A percentile compares a stretch with the other conserved stretches of the same genome.
phyloP scores from a whole-genome alignment of 1,284 basidiomycete genomes.

The Tylopilus orsonianus region DNA sequence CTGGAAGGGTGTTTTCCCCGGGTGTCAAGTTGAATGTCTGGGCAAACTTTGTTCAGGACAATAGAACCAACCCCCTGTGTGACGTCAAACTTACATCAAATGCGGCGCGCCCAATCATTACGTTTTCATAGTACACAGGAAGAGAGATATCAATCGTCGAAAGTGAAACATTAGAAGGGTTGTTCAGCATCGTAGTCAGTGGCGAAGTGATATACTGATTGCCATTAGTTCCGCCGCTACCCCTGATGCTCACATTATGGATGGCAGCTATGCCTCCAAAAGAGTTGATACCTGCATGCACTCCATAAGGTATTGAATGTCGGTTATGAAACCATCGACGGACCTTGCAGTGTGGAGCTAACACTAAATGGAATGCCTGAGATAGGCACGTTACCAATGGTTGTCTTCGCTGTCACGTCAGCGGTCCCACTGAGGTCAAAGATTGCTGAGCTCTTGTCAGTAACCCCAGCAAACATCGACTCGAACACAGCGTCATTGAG shows the following conservation, averaged over 20 bases:
- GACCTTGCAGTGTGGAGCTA: conserved; percentile 53
- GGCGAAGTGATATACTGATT: conserved; percentile 55
- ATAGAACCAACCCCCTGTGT: background rate
- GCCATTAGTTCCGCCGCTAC: conserved; percentile 59
- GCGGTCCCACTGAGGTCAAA: conserved; percentile 59
- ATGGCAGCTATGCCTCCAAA: conserved; percentile 53
- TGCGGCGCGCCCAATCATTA: conserved; percentile 55
- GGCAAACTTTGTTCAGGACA: background rate
- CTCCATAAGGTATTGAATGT: background rate
- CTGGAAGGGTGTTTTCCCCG: conserved; percentile 51
- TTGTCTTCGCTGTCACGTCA: conserved; percentile 61
- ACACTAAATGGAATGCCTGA: conserved; percentile 65
- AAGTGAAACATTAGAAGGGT: conserved; percentile 70
- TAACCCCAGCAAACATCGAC: conserved; percentile 58
- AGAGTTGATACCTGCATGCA: conserved; percentile 45
- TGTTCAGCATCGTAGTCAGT: conserved; percentile 54
- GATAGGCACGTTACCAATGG: conserved; percentile 70
- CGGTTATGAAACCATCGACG: background rate
- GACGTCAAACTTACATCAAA: conserved; percentile 47
- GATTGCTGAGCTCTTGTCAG: conserved; percentile 46
- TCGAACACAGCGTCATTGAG: conserved; percentile 56
- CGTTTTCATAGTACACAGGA: conserved; percentile 57
- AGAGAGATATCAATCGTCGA: conserved; percentile 59
- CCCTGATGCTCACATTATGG: conserved; percentile 55
- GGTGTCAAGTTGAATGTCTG: conserved; percentile 60